Base-by-base conservation (phyloP, 106 monocot genomes). In the Platanthera zijinensis region DNA sequence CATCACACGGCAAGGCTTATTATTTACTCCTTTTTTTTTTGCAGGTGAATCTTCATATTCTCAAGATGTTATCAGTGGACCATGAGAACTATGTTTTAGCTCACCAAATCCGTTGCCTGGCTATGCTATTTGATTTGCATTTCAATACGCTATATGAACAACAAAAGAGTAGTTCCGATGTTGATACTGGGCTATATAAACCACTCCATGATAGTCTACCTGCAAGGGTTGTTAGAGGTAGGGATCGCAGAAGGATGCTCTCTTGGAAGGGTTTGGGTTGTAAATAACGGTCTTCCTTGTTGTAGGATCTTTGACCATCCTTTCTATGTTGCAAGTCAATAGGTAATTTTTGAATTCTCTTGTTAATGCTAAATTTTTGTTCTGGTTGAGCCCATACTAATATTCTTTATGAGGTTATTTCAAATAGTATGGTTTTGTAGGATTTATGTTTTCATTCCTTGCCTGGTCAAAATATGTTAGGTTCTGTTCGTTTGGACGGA, bases 51-150 rank as follows among this genome's bases (percentile, higher is more conserved):
- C 86, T 94, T 78, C 86, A 94, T 72, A 84, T 92, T 59, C 69
- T 92, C 53, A 85, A 85, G 57, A 67, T 82, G 18, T 67, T 99
- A 10, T 85, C 89, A 7, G n/a, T 14, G 48, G 87, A 84, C 4
- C 70, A 68, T 78, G 91, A 89, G 72, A 84, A 84, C 30, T 71
- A 79, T 57, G 83, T 88, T 70, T 84, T 99, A 63, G 80, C 91
- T 52, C 87, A 94, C 75, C 97, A 94, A 82, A 52, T 94, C 5
- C 57, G 61, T 46, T 99, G 84, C 74, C 57, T 99, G 62, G 91
- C 86, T 50, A 91, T 94, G 94, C 86, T 99, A 9, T 99, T 89
- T 78, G 94, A 99, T 84, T 83, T 94, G 19, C 84, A 92, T 78
- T 84, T 86, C 69, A 85, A 83, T 76, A 56, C 52, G 50, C 7